These are phyloP conservation scores for Aegle marmelos DNA, from an alignment of 345 rosid genomes.

Conservation along the genomic window DNA sequence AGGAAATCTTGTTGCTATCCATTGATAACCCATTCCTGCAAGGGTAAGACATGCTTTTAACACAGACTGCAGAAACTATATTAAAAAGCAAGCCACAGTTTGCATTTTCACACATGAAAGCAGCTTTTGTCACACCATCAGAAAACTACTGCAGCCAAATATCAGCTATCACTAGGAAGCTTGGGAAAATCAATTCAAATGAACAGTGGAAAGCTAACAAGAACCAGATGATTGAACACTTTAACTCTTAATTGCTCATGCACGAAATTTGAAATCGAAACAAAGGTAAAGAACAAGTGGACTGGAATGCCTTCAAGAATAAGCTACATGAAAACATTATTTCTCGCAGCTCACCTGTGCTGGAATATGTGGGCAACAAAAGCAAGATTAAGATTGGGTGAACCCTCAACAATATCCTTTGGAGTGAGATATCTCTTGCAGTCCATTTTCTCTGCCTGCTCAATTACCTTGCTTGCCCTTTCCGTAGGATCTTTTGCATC, in stretches of 20 bases:
- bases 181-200: neutral
- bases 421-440: conserved; percentile 85
- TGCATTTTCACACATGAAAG: neutral
- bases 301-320: neutral
- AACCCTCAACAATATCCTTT: conserved; percentile 91
- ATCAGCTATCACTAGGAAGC: neutral
- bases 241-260: neutral
- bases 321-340: neutral
- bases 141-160: neutral
- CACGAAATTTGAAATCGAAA: neutral
- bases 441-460: conserved; percentile 95
- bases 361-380: conserved; percentile 97
- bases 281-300: conserved; percentile 1
- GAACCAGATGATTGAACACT: neutral
- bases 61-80: conserved; percentile 7
- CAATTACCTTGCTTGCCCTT: conserved; percentile 80
- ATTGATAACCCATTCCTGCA: conserved; percentile 83
- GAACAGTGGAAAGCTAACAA: neutral
- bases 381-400: conserved; percentile 94
- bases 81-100: neutral
- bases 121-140: neutral
- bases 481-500: conserved; percentile 57
- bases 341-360: conserved; percentile 54
- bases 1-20: conserved; percentile 61
- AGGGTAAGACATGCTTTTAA: conserved; percentile 18